phyloP scores from a whole-genome alignment of 2,329 filamentous ascomycete species.

The Colletotrichum brevisporum region DNA sequence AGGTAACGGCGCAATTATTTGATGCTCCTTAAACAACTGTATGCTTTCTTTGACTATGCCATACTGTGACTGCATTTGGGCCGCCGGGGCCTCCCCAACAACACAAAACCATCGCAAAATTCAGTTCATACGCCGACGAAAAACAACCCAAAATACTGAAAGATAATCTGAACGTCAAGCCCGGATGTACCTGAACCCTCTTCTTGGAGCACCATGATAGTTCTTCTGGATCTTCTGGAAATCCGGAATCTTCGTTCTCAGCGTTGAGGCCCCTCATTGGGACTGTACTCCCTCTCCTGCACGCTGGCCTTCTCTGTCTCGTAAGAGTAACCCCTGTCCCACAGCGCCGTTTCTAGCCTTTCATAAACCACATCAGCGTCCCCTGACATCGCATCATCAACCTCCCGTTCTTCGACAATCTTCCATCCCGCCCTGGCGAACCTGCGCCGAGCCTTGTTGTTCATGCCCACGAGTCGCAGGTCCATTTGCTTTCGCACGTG shows the following conservation, averaged over 20 bases:
- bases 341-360: slow-evolving; percentile 10
- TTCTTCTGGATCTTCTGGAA: not conserved
- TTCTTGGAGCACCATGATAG: too few species aligned
- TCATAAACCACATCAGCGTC: slow-evolving; percentile 41
- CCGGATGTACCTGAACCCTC: too few species aligned
- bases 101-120: too few species aligned
- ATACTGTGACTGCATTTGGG: too few species aligned
- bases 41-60: too few species aligned
- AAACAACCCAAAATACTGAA: too few species aligned
- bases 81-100: too few species aligned
- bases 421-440: slow-evolving; percentile 57
- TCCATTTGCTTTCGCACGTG: slow-evolving; percentile 63
- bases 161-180: too few species aligned
- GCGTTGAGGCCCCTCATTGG: not conserved
- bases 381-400: slow-evolving; percentile 43
- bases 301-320: slow-evolving; percentile 7
- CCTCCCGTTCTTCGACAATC: slow-evolving; percentile 46
- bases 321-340: slow-evolving; percentile 1
- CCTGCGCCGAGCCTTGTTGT: slow-evolving; percentile 55
- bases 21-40: too few species aligned
- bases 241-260: not conserved
- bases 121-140: too few species aligned
- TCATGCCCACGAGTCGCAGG: slow-evolving; percentile 64
- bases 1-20: too few species aligned
- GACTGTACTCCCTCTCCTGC: not conserved